Conservation (phyloP, 345 rosid genomes). For the Clarkia xantiana region DNA sequence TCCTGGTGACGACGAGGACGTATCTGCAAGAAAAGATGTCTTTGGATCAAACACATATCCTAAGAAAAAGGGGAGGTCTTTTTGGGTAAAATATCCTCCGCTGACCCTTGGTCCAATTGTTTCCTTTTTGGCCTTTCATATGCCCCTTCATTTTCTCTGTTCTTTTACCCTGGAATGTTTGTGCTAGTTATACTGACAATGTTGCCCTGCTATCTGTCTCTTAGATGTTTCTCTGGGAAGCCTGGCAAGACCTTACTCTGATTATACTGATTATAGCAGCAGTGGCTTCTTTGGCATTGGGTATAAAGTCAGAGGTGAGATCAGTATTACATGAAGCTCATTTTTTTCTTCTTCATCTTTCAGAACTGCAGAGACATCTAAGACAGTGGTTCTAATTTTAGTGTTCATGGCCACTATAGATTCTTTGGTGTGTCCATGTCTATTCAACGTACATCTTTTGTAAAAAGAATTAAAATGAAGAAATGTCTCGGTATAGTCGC, state of each 20-base stretch:
- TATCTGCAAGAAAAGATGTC: constrained; percentile 38
- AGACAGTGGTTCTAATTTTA: too few relatives aligned
- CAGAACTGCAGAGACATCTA: neutral
- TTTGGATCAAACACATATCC: constrained; percentile 97
- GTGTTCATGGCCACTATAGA: too few relatives aligned
- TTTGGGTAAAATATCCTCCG: constrained; percentile 38
- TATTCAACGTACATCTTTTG: too few relatives aligned
- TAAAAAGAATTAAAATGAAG: too few relatives aligned
- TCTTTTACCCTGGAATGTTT: neutral
- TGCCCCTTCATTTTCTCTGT: neutral
- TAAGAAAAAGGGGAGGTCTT: constrained; percentile 73
- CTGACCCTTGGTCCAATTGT: neutral
- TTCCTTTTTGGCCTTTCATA: neutral
- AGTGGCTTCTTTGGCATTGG: constrained; percentile 73
- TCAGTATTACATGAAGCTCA: constrained; percentile 2
- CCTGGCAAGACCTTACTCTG: constrained; percentile 79
- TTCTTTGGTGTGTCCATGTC: too few relatives aligned
- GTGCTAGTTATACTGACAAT: neutral
- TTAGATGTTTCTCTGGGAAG: constrained; percentile 84
- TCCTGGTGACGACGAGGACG: constrained; percentile 54
- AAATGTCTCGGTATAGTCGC: too few relatives aligned
- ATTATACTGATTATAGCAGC: constrained; percentile 90
- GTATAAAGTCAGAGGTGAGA: constrained; percentile 90
- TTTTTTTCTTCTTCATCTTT: neutral
- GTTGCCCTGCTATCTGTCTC: constrained; percentile 1